Conservation (phyloP, 805 yeast species). For the Debaryomyces hansenii region DNA sequence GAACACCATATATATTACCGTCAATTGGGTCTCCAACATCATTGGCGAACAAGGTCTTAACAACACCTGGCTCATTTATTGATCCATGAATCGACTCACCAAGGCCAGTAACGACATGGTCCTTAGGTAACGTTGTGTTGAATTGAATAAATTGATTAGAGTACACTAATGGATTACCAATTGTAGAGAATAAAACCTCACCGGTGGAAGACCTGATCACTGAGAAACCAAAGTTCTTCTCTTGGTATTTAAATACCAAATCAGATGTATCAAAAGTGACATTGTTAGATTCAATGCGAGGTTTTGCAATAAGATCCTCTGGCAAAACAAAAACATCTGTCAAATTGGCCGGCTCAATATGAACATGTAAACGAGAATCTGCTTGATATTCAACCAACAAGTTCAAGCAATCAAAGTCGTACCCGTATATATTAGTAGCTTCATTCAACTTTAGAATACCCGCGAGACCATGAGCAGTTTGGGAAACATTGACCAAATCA, state of each 20-base stretch:
- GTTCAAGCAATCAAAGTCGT: constrained; percentile 19
- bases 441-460: constrained; percentile 16
- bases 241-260: constrained; percentile 14
- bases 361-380: constrained; percentile 16
- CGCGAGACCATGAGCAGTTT: constrained; percentile 10
- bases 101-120: constrained; percentile 27
- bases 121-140: constrained; percentile 24
- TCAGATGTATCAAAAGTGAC: constrained; percentile 12
- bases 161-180: constrained; percentile 27
- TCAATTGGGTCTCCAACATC: constrained; percentile 26
- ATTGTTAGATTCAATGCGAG: constrained; percentile 7
- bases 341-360: constrained; percentile 17
- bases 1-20: constrained; percentile 31
- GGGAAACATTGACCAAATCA: constrained; percentile 10
- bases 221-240: constrained; percentile 13
- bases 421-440: constrained; percentile 22
- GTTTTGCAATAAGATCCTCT: constrained; percentile 14
- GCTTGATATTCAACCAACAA: constrained; percentile 20
- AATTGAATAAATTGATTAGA: constrained; percentile 32
- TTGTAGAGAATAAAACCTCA: constrained; percentile 27
- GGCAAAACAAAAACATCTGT: constrained; percentile 22
- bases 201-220: constrained; percentile 18
- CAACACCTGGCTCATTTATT: constrained; percentile 22
- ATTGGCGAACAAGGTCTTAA: constrained; percentile 27
- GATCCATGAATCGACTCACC: constrained; percentile 32